These are phyloP conservation scores for Penicillium concentricum DNA, from an alignment of 2,329 filamentous ascomycete species.

Conservation along the genomic window DNA sequence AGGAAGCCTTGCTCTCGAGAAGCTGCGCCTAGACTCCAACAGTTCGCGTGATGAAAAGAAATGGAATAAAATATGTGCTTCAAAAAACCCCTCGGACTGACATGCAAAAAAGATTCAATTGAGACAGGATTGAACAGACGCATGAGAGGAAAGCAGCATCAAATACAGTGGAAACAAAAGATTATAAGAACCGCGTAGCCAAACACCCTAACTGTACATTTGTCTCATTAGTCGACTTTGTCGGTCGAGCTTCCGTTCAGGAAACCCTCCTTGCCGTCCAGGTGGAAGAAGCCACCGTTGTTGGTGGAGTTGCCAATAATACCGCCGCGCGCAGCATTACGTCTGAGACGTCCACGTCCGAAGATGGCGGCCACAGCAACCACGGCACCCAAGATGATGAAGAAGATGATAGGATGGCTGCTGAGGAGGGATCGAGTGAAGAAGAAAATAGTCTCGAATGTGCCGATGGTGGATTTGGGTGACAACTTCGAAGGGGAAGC, in stretches of 20 bases:
- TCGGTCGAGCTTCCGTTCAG: slow-evolving; percentile 44
- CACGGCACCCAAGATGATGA: slow-evolving; percentile 39
- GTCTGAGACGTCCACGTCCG: slow-evolving; percentile 33
- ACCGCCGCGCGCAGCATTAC: slow-evolving; percentile 32
- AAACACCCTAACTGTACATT: slow-evolving; percentile 36
- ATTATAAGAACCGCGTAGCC: slow-evolving; percentile 23
- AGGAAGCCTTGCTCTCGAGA: not conserved
- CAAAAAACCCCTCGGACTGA: slow-evolving; percentile 14
- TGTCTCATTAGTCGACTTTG: slow-evolving; percentile 47
- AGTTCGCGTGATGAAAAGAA: slow-evolving; percentile 1
- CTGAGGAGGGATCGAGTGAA: slow-evolving; percentile 43
- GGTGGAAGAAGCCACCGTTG: slow-evolving; percentile 46
- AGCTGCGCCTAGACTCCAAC: not conserved
- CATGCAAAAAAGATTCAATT: slow-evolving; percentile 22
- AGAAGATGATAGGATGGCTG: slow-evolving; percentile 46
- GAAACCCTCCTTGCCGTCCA: slow-evolving; percentile 50
- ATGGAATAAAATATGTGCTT: slow-evolving; percentile 22
- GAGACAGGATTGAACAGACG: slow-evolving; percentile 6
- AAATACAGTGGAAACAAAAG: slow-evolving; percentile 25
- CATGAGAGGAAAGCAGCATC: slow-evolving; percentile 17
- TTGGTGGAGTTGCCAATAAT: slow-evolving; percentile 36
- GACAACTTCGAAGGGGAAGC: slow-evolving; percentile 49
- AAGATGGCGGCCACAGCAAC: slow-evolving; percentile 35
- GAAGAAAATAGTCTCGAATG: slow-evolving; percentile 49
- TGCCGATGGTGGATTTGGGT: slow-evolving; percentile 51